Evolutionary conservation across 1,284 basidiomycete genomes (phyloP).

Genomic region (Rhodotorula mucilaginosa): DNA sequence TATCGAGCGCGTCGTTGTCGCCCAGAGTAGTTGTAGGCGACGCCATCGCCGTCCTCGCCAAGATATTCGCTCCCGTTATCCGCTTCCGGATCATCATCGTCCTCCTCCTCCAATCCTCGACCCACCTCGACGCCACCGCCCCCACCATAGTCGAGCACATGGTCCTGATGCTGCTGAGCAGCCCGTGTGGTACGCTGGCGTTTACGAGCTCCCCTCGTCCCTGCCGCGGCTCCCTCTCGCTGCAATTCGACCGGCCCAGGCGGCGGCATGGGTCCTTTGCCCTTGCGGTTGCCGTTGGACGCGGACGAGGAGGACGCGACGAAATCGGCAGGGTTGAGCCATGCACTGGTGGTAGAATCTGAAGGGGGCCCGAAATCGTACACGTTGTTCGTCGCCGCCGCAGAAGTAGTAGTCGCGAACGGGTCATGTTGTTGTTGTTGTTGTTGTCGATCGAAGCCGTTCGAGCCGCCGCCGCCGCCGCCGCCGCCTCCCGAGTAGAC

Average conservation of each 20-base stretch:
- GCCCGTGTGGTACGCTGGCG: background rate
- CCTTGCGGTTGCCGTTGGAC: background rate
- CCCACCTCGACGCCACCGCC: background rate
- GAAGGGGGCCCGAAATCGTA: too few species aligned
- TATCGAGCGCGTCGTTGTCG: too few species aligned
- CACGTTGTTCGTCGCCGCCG: too few species aligned
- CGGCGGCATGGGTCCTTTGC: background rate
- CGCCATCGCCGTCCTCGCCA: background rate
- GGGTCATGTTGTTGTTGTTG: background rate
- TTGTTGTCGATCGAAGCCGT: background rate
- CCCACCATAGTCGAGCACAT: background rate
- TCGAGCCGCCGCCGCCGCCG: too few species aligned
- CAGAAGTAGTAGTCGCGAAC: background rate
- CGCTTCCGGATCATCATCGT: background rate
- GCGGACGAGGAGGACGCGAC: background rate
- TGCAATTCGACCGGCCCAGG: background rate
- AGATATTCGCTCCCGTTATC: background rate
- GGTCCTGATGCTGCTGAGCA: background rate
- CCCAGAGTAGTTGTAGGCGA: too few species aligned
- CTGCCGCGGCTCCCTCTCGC: background rate
- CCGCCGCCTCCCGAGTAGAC: too few species aligned
- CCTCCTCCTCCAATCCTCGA: background rate
- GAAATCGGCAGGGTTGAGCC: background rate
- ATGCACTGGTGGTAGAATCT: too few species aligned
- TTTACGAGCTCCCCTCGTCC: background rate